phyloP scores from a whole-genome alignment of 495 filamentous ascomycete species.

The Talaromyces thailandensis region DNA sequence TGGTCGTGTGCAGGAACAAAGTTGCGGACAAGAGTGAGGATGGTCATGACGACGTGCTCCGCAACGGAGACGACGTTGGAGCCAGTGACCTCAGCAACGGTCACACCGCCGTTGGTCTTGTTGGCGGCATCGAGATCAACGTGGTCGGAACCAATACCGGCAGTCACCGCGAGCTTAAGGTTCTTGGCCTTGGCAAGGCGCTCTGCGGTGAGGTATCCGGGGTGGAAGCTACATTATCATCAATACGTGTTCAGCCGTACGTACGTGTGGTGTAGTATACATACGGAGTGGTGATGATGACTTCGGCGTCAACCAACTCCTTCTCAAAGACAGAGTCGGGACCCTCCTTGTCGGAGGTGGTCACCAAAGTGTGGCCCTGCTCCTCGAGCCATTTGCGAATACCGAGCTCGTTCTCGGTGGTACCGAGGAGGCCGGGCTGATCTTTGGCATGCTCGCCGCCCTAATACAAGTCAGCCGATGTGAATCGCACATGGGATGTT shows the following conservation, averaged over 20 bases:
- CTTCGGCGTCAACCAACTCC: slow-evolving; percentile 90
- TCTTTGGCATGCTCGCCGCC: slow-evolving; percentile 61
- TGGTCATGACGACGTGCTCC: slow-evolving; percentile 98
- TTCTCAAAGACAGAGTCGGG: slow-evolving; percentile 88
- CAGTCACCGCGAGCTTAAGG: slow-evolving; percentile 91
- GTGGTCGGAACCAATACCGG: slow-evolving; percentile 96
- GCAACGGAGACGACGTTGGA: slow-evolving; percentile 86
- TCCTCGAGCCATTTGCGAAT: slow-evolving; percentile 94
- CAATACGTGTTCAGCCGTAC: background rate
- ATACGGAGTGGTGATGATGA: slow-evolving; percentile 98
- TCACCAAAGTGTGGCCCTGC: slow-evolving; percentile 89
- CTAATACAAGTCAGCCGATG: slow-evolving; percentile 20
- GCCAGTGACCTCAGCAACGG: slow-evolving; percentile 93
- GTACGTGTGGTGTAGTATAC: slow-evolving; percentile 19
- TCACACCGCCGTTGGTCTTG: slow-evolving; percentile 96
- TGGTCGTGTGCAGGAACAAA: slow-evolving; percentile 96
- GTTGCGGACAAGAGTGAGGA: slow-evolving; percentile 92
- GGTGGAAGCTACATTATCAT: slow-evolving; percentile 70
- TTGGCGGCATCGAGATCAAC: slow-evolving; percentile 96
- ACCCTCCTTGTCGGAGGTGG: slow-evolving; percentile 95
- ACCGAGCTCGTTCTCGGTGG: slow-evolving; percentile 96
- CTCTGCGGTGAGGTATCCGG: slow-evolving; percentile 93
- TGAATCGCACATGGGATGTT: background rate
- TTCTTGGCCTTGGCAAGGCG: slow-evolving; percentile 98
- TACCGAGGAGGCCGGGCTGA: slow-evolving; percentile 81